Percentiles rank a stretch among this genome's conserved stretches.
These are phyloP conservation scores for Halteria grandinella DNA, from an alignment of 73 alveolate species.

Conservation along the genomic window DNA sequence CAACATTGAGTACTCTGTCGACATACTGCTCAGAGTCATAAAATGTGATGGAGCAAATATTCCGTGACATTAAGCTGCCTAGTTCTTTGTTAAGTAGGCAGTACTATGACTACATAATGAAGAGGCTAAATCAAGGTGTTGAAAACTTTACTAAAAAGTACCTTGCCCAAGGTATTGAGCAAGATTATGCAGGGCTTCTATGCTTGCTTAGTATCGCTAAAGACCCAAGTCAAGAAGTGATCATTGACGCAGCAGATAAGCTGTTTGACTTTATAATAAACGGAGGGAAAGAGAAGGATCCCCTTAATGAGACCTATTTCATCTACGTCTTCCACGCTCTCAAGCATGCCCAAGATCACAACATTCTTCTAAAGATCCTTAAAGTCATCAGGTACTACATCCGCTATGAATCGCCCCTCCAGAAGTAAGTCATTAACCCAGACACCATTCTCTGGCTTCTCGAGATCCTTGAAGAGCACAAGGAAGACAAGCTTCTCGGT, in stretches of 20 bases:
- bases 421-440: slow-evolving; percentile 62
- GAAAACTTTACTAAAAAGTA: slow-evolving; percentile 8
- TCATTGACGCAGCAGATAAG: slow-evolving; percentile 33
- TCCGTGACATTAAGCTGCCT: slow-evolving; percentile 51
- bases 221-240: slow-evolving; percentile 34
- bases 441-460: slow-evolving; percentile 71
- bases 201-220: slow-evolving; percentile 60
- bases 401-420: slow-evolving; percentile 2
- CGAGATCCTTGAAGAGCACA: not conserved
- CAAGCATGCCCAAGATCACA: slow-evolving; percentile 26
- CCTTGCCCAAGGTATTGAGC: slow-evolving; percentile 10
- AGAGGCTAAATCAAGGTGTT: slow-evolving; percentile 23
- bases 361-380: slow-evolving; percentile 35
- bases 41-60: slow-evolving; percentile 48
- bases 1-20: slow-evolving; percentile 62
- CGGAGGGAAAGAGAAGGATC: not conserved
- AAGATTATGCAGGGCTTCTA: slow-evolving; percentile 52
- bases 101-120: slow-evolving; percentile 50
- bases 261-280: slow-evolving; percentile 1
- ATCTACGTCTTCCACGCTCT: slow-evolving; percentile 54
- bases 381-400: slow-evolving; percentile 43
- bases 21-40: slow-evolving; percentile 58
- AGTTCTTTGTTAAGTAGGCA: slow-evolving; percentile 37
- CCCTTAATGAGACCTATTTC: slow-evolving; percentile 51
- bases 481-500: not conserved